Conservation (phyloP, 129 eudicot species). For the Arctium lappa region DNA sequence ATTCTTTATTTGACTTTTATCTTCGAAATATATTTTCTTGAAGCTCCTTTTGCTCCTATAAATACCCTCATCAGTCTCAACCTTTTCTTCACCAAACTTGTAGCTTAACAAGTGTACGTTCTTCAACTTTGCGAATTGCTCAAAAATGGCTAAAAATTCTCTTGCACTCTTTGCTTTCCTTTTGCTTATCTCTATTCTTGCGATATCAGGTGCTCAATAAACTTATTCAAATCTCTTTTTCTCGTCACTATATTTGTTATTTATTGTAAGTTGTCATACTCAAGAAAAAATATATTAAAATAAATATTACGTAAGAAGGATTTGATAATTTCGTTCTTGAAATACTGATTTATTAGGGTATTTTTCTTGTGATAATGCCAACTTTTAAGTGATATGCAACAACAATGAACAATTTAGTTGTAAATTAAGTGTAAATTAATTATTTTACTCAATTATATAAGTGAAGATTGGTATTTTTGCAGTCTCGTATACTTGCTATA, state of each 20-base stretch:
- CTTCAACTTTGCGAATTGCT: not conserved
- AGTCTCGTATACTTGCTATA: not conserved
- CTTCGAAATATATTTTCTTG: not conserved
- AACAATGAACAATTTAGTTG: not conserved
- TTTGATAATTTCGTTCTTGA: too few species aligned
- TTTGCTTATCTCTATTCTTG: not conserved
- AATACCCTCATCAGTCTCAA: not conserved
- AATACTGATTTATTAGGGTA: too few species aligned
- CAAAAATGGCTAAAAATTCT: slow-evolving; percentile 14
- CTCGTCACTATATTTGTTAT: not conserved
- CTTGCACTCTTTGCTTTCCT: not conserved
- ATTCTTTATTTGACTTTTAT: not conserved
- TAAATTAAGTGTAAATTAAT: not conserved
- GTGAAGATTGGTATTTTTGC: too few species aligned
- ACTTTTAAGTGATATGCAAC: not conserved
- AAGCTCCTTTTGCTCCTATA: not conserved
- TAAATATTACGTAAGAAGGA: too few species aligned
- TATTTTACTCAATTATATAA: not conserved
- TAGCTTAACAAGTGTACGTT: not conserved
- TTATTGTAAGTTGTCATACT: not conserved
- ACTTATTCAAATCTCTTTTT: not conserved
- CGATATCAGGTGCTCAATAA: not conserved
- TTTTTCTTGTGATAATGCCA: not conserved
- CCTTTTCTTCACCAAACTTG: not conserved
- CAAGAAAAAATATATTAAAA: not conserved